Evolutionary conservation across 192 early-diverging fungal species (phyloP), one percentile per base, ranked within the genome.

Genomic region (Entomortierella lignicola): DNA sequence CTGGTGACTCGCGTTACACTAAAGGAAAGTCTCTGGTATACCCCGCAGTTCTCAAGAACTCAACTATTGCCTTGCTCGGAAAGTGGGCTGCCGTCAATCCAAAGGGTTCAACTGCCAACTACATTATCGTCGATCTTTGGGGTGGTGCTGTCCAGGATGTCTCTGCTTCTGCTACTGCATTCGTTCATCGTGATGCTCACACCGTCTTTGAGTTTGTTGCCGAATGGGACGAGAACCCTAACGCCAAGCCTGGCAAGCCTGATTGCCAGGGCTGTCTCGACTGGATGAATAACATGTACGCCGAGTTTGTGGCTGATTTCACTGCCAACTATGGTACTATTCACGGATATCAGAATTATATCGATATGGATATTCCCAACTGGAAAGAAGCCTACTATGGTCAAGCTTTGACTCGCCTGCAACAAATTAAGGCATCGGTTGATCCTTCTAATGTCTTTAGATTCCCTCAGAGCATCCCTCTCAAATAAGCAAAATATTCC

Each of bases 321-420:
- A 71, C n/a, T 43, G 39, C 31, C 0, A 64, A 64, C 21, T 58
- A 64, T 30, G 50, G 21, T 23, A 32, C 25, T 34, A 18, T 61
- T 17, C 71, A 62, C 21, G 81, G 72, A 11, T 82, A 82, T 43
- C 72, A 75, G n/a, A 84, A 84, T 61, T 84, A 84, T 56, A 84
- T 84, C 25, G 82, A 84, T 68, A n/a, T 55, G 8, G 72, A 55
- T 8, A 64, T 84, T 6, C 67, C 57, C 21, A 62, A 81, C 60
- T 84, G 72, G 77, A 41, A 53, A 41, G 55, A 65, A 7, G 77
- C 71, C 31, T 84, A 84, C 69, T 84, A 84, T 51, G 82, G 77
- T 31, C 34, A 60, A 0, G 72, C 71, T 43, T 42, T 66, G 25
- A 60, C 71, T 7, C 47, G 67, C 17, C 43, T 83, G 30, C 70